A percentile compares a stretch with the other conserved stretches of the same genome.
These are phyloP conservation scores for Calonectria montana DNA, from an alignment of 2,329 filamentous ascomycete genomes.

Conservation along the genomic window DNA sequence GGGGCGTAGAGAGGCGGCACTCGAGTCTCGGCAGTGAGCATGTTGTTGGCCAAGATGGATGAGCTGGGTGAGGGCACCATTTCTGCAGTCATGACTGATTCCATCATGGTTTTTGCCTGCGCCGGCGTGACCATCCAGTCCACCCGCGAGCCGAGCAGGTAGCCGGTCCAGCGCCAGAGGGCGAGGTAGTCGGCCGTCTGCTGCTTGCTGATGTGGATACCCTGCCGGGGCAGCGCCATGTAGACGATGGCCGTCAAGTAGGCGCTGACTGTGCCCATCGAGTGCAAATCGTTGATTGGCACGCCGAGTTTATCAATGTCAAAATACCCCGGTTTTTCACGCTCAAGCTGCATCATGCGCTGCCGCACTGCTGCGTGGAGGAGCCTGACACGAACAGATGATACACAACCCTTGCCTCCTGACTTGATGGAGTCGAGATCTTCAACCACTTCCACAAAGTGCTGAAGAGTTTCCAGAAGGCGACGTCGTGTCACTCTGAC, in stretches of 20 bases:
- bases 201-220: conserved; percentile 70
- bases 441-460: conserved; percentile 77
- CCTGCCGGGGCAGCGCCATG: conserved; percentile 77
- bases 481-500: conserved; percentile 74
- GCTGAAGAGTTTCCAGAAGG: conserved; percentile 77
- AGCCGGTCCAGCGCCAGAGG: conserved; percentile 79
- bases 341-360: conserved; percentile 68
- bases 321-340: conserved; percentile 69
- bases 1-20: conserved; percentile 75
- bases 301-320: conserved; percentile 67
- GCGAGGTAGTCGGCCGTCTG: conserved; percentile 79
- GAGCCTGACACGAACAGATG: conserved; percentile 72
- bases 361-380: conserved; percentile 73
- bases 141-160: conserved; percentile 77
- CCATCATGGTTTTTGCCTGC: conserved; percentile 72
- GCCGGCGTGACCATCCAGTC: conserved; percentile 67
- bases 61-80: conserved; percentile 73
- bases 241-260: conserved; percentile 78
- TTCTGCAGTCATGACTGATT: conserved; percentile 74
- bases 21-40: conserved; percentile 75
- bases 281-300: conserved; percentile 81
- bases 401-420: conserved; percentile 69
- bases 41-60: conserved; percentile 77
- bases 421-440: conserved; percentile 75
- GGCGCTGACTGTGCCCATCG: conserved; percentile 75